Percentiles rank a stretch among this genome's conserved stretches.
These are phyloP conservation scores for Xylaria sp. DNA, from an alignment of 2,329 filamentous ascomycete genomes.

Conservation along the genomic window DNA sequence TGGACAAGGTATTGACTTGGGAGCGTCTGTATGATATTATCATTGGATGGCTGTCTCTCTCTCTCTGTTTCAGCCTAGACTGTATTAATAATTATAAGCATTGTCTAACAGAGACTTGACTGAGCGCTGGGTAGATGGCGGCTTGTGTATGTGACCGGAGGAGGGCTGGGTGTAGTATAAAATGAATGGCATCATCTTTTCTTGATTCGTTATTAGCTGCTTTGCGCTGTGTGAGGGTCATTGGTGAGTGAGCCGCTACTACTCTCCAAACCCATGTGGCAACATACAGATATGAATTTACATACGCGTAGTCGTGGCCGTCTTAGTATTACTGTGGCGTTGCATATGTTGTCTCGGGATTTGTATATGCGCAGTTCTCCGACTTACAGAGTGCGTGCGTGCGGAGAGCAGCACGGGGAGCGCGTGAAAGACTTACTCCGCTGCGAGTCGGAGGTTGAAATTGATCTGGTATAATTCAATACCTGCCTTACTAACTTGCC, in stretches of 20 bases:
- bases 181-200: constrained; percentile 14
- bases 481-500: not conserved
- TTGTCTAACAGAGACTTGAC: not conserved
- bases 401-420: too few species aligned
- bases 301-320: not conserved
- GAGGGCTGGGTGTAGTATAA: not conserved
- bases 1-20: not conserved
- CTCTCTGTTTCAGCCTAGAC: not conserved
- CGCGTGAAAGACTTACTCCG: not conserved
- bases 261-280: too few species aligned
- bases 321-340: too few species aligned
- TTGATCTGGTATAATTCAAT: too few species aligned
- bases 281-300: not conserved
- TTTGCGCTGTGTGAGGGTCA: not conserved
- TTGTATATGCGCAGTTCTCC: not conserved
- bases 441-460: constrained; percentile 11
- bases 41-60: not conserved
- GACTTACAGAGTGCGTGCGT: too few species aligned
- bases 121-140: not conserved
- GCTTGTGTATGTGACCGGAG: not conserved
- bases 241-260: too few species aligned
- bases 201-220: not conserved
- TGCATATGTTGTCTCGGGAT: not conserved
- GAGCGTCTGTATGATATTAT: constrained; percentile 18
- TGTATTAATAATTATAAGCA: constrained; percentile 4